These are phyloP conservation scores for Elsinoe perseae DNA, from an alignment of 2,329 filamentous ascomycete species.

Conservation along the genomic window DNA sequence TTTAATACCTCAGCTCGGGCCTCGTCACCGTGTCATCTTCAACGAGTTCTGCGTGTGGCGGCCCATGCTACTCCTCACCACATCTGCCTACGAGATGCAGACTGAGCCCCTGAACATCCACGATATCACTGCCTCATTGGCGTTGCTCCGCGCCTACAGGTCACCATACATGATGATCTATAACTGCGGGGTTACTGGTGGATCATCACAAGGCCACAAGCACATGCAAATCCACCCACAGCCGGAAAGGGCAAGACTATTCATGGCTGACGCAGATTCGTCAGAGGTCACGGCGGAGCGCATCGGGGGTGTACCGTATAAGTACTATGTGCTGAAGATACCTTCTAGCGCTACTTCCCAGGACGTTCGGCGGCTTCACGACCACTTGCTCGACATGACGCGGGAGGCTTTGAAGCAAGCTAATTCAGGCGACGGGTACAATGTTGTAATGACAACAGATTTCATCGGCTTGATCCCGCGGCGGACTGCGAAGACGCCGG, in stretches of 20 bases:
- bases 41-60: slow-evolving; percentile 34
- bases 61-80: slow-evolving; percentile 35
- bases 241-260: slow-evolving; percentile 20
- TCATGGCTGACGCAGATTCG: slow-evolving; percentile 17
- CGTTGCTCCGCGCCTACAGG: slow-evolving; percentile 27
- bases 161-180: slow-evolving; percentile 35
- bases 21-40: slow-evolving; percentile 30
- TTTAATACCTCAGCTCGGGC: slow-evolving; percentile 25
- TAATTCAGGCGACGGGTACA: slow-evolving; percentile 26
- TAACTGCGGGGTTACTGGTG: slow-evolving; percentile 40
- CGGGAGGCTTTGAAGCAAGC: slow-evolving; percentile 8
- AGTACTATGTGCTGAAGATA: slow-evolving; percentile 15
- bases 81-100: slow-evolving; percentile 33
- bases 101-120: slow-evolving; percentile 31
- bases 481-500: slow-evolving; percentile 21
- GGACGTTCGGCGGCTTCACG: slow-evolving; percentile 20
- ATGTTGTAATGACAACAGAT: slow-evolving; percentile 29
- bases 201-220: slow-evolving; percentile 39
- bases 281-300: background rate
- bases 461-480: slow-evolving; percentile 33
- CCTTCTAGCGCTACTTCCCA: slow-evolving; percentile 10
- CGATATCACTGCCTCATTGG: slow-evolving; percentile 34
- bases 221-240: slow-evolving; percentile 38
- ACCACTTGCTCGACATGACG: slow-evolving; percentile 15
- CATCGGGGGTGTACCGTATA: slow-evolving; percentile 15